A percentile compares a stretch with the other conserved stretches of the same genome.
These are phyloP conservation scores for Suhomyces panamericanus DNA, from an alignment of 1,139 yeast genomes.

Conservation along the genomic window DNA sequence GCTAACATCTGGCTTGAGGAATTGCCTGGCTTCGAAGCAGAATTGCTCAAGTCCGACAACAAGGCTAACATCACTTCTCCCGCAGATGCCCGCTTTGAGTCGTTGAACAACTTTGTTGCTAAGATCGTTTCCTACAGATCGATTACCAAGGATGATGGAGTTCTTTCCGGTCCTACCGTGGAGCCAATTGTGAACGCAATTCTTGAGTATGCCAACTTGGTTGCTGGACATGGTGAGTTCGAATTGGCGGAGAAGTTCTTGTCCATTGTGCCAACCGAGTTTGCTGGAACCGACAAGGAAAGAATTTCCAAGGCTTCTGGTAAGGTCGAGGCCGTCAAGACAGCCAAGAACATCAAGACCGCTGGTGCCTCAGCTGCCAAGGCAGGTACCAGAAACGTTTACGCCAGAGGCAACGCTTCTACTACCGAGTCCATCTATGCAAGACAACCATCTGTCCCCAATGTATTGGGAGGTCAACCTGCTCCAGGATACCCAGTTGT, in stretches of 20 bases:
- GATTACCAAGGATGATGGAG: constrained; percentile 42
- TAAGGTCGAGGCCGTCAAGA: constrained; percentile 5
- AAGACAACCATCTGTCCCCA: background rate
- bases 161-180: constrained; percentile 47
- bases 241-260: constrained; percentile 77
- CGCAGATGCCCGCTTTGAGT: constrained; percentile 81
- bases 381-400: constrained; percentile 9
- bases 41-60: constrained; percentile 45
- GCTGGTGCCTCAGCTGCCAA: constrained; percentile 6
- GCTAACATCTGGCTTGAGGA: constrained; percentile 85
- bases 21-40: constrained; percentile 57
- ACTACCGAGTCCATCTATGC: background rate
- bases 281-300: constrained; percentile 65
- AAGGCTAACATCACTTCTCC: constrained; percentile 51
- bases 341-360: background rate
- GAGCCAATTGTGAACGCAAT: constrained; percentile 58
- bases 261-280: constrained; percentile 63
- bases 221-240: constrained; percentile 81
- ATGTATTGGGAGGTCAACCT: background rate
- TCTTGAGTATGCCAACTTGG: constrained; percentile 76
- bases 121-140: constrained; percentile 77
- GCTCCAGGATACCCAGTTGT: constrained; percentile 5
- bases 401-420: constrained; percentile 12
- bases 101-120: constrained; percentile 79
- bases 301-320: constrained; percentile 66